phyloP scores from a whole-genome alignment of 78 protist genomes.

The Dictyostelium firmibasis region DNA sequence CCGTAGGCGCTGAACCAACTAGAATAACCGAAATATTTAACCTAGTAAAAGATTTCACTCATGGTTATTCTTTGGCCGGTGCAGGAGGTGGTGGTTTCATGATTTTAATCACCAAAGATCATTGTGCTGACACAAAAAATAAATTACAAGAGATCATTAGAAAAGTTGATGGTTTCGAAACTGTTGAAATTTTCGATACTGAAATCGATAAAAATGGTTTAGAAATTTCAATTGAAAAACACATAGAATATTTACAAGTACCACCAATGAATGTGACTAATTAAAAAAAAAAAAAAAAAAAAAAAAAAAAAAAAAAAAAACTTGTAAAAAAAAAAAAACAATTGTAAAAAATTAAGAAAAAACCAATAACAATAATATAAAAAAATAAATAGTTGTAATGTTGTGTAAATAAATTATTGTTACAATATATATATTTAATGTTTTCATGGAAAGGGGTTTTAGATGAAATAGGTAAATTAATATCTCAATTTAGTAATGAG shows the following conservation, averaged over 20 bases:
- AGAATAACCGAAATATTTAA: slow-evolving; percentile 13
- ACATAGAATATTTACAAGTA: neutral
- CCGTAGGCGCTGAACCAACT: slow-evolving; percentile 69
- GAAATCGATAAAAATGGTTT: neutral
- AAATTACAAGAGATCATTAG: neutral
- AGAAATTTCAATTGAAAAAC: neutral
- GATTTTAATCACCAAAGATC: slow-evolving; percentile 57
- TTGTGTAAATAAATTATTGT: neutral
- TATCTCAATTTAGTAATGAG: neutral
- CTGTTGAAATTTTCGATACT: neutral
- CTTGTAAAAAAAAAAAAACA: neutral
- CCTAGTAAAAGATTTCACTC: neutral
- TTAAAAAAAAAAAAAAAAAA: neutral
- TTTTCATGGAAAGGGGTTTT: neutral
- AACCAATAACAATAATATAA: too few relatives aligned
- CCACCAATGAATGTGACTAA: neutral
- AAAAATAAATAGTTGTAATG: neutral
- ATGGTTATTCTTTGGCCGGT: slow-evolving; percentile 83
- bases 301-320: neutral
- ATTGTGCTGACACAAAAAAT: neutral
- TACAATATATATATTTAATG: neutral
- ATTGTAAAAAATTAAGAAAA: too few relatives aligned
- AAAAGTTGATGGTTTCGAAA: neutral
- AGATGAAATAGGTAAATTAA: neutral
- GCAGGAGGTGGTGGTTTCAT: slow-evolving; percentile 92